Evolutionary conservation across 495 filamentous ascomycete genomes (phyloP).

Genomic region (Talaromyces adpressus): DNA sequence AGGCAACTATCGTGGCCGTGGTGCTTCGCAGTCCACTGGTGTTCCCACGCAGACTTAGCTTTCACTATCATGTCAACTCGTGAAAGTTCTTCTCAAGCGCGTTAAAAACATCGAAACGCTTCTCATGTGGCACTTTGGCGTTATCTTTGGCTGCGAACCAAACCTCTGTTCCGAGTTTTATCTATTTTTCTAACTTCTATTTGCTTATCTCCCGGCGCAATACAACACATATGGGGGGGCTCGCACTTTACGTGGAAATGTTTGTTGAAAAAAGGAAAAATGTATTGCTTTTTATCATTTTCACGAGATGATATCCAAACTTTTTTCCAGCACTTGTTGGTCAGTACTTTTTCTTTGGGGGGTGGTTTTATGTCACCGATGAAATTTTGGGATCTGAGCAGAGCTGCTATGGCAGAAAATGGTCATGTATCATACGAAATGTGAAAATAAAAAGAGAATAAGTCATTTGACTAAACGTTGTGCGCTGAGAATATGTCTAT

Average conservation of each 20-base stretch:
- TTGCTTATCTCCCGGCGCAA: background rate
- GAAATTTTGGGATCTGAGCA: background rate
- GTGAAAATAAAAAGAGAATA: background rate
- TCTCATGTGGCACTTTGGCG: constrained; percentile 3
- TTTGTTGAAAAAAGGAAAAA: background rate
- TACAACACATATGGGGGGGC: constrained; percentile 3
- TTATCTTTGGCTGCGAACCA: background rate
- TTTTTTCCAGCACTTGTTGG: background rate
- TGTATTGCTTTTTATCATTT: background rate
- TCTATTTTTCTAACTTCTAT: background rate
- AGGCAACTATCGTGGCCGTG: constrained; percentile 30
- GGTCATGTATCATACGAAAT: constrained; percentile 2
- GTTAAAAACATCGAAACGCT: background rate
- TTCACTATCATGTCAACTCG: background rate
- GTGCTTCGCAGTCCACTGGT: constrained; percentile 33
- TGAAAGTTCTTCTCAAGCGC: background rate
- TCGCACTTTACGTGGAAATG: background rate
- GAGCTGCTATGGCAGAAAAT: background rate
- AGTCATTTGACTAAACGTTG: background rate
- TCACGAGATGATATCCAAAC: constrained; percentile 3
- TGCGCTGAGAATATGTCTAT: background rate
- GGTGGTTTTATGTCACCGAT: background rate
- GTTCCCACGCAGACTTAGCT: constrained; percentile 32
- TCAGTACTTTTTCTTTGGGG: background rate
- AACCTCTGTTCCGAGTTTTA: background rate